These are phyloP conservation scores for Apiospora malaysiana DNA, from an alignment of 2,329 filamentous ascomycete genomes.

Conservation along the genomic window DNA sequence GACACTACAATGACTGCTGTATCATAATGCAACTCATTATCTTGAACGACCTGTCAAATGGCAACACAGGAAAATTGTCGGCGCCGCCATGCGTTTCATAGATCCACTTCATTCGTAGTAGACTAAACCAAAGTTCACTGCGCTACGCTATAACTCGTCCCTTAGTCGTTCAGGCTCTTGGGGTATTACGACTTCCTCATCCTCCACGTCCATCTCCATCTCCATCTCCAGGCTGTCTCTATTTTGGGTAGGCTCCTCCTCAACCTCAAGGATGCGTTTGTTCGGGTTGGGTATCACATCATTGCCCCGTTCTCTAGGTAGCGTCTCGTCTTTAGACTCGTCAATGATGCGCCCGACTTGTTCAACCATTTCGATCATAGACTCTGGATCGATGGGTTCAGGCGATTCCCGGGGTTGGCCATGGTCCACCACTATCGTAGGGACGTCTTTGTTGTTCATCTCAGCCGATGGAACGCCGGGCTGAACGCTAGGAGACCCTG, in stretches of 20 bases:
- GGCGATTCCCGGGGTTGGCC: slow-evolving; percentile 30
- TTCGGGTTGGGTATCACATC: slow-evolving; percentile 11
- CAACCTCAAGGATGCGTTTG: slow-evolving; percentile 1
- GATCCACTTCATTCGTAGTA: not conserved
- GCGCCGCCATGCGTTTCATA: not conserved
- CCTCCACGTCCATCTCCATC: not conserved
- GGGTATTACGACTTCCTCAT: not conserved
- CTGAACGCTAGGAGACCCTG: slow-evolving; percentile 31
- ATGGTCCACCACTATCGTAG: slow-evolving; percentile 56
- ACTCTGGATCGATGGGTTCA: not conserved
- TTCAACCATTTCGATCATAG: slow-evolving; percentile 17
- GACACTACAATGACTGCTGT: not conserved
- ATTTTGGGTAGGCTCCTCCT: not conserved
- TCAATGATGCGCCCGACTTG: slow-evolving; percentile 14
- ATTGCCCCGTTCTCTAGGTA: not conserved
- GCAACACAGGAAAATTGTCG: not conserved
- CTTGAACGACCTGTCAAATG: not conserved
- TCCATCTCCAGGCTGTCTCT: not conserved
- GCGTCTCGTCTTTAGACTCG: slow-evolving; percentile 18
- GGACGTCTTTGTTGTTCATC: slow-evolving; percentile 49
- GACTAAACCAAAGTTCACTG: slow-evolving; percentile 7
- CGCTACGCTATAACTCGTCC: slow-evolving; percentile 19
- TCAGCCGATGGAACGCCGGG: slow-evolving; percentile 29
- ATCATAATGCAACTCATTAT: not conserved
- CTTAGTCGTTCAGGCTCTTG: slow-evolving; percentile 7